Evolutionary conservation across 352 stramenopile species (phyloP).

Genomic region (Globisporangium camurandrum): DNA sequence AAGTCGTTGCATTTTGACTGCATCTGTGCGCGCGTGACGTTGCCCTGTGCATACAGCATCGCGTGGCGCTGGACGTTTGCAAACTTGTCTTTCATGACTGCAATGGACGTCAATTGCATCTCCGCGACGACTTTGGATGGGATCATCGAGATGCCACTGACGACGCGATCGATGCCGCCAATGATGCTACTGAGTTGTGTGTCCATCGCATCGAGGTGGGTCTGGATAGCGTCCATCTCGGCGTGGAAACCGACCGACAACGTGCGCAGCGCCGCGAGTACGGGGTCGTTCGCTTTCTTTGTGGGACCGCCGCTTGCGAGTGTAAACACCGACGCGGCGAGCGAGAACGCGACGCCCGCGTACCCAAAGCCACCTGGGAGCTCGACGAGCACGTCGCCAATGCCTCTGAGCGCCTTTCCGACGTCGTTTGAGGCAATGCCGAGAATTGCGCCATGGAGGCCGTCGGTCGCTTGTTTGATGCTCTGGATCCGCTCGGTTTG

Average conservation of each 20-base stretch:
- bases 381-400: slow-evolving; percentile 26
- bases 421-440: slow-evolving; percentile 19
- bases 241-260: slow-evolving; percentile 18
- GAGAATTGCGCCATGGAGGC: slow-evolving; percentile 31
- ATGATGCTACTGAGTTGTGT: slow-evolving; percentile 22
- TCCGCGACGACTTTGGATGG: slow-evolving; percentile 34
- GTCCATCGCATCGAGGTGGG: slow-evolving; percentile 18
- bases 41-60: slow-evolving; percentile 24
- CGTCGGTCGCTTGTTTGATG: slow-evolving; percentile 34
- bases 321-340: slow-evolving; percentile 30
- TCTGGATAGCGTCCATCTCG: slow-evolving; percentile 24
- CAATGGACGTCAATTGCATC: slow-evolving; percentile 35
- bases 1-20: slow-evolving; percentile 41
- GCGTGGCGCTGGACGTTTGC: slow-evolving; percentile 20
- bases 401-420: slow-evolving; percentile 28
- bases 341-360: slow-evolving; percentile 34
- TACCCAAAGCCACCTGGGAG: slow-evolving; percentile 26
- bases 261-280: slow-evolving; percentile 20
- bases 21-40: slow-evolving; percentile 31
- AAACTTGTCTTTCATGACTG: slow-evolving; percentile 47
- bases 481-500: slow-evolving; percentile 16
- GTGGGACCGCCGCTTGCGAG: slow-evolving; percentile 1
- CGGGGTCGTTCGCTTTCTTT: slow-evolving; percentile 22
- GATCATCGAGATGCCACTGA: slow-evolving; percentile 27
- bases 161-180: slow-evolving; percentile 24